Evolutionary conservation across 805 yeast genomes (phyloP).

Genomic region (Zygosaccharomyces lentus): DNA sequence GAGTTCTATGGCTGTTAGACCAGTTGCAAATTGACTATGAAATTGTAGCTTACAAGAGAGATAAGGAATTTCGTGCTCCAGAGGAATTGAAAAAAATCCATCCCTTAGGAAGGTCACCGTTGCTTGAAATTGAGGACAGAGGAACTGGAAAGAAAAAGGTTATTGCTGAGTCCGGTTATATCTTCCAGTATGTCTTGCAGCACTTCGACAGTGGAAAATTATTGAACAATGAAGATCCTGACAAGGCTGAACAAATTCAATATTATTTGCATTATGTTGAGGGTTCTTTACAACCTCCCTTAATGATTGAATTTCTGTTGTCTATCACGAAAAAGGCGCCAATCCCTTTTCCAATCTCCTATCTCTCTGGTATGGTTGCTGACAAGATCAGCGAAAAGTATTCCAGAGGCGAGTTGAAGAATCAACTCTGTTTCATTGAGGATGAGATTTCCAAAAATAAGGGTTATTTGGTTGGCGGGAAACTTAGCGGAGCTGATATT

Average conservation of each 20-base stretch:
- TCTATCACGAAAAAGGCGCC: slow-evolving; percentile 38
- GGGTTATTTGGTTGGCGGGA: slow-evolving; percentile 45
- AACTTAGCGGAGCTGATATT: slow-evolving; percentile 55
- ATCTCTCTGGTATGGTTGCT: slow-evolving; percentile 42
- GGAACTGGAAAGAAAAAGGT: slow-evolving; percentile 28
- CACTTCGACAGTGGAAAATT: slow-evolving; percentile 44
- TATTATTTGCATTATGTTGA: slow-evolving; percentile 58
- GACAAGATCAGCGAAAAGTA: slow-evolving; percentile 46
- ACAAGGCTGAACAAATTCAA: slow-evolving; percentile 43
- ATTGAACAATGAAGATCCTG: slow-evolving; percentile 38
- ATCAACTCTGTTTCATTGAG: slow-evolving; percentile 42
- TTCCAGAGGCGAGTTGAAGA: slow-evolving; percentile 44
- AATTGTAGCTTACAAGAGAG: slow-evolving; percentile 49
- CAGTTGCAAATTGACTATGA: slow-evolving; percentile 53
- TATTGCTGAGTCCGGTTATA: slow-evolving; percentile 59
- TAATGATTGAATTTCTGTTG: slow-evolving; percentile 37
- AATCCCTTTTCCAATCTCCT: slow-evolving; percentile 48
- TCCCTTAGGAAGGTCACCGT: slow-evolving; percentile 62
- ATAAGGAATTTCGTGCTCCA: slow-evolving; percentile 46
- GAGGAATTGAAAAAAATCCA: slow-evolving; percentile 48
- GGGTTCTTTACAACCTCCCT: slow-evolving; percentile 52
- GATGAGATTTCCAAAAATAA: slow-evolving; percentile 35
- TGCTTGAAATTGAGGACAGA: slow-evolving; percentile 44
- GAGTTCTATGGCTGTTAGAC: slow-evolving; percentile 64
- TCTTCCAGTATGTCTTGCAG: slow-evolving; percentile 47